Evolutionary conservation across 805 yeast species (phyloP).

Genomic region (Lachancea nothofagi): DNA sequence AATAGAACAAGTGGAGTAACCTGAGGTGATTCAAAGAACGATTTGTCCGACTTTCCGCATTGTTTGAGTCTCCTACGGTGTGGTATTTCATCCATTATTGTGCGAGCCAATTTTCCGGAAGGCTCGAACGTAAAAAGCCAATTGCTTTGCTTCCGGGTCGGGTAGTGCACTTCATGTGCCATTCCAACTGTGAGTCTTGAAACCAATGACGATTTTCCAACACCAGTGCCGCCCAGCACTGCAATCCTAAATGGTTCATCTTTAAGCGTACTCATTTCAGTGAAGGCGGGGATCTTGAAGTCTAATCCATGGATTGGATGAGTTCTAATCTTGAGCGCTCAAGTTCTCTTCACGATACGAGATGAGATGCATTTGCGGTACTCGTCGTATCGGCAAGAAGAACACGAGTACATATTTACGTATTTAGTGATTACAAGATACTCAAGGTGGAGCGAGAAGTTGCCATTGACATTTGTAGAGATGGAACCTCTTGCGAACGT

Average conservation of each 20-base stretch:
- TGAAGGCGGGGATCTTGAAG: not conserved
- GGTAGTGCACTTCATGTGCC: constrained; percentile 67
- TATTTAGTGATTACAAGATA: too few relatives aligned
- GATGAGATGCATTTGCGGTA: constrained; percentile 3
- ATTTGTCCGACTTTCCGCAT: constrained; percentile 16
- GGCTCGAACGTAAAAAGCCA: constrained; percentile 53
- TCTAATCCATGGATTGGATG: too few relatives aligned
- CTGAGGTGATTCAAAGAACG: constrained; percentile 30
- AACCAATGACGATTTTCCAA: constrained; percentile 58
- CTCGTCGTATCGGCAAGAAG: too few relatives aligned
- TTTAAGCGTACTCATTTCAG: constrained; percentile 16
- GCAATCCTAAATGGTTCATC: constrained; percentile 52
- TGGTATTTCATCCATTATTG: constrained; percentile 44
- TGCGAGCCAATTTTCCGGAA: constrained; percentile 32
- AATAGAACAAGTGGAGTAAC: constrained; percentile 28
- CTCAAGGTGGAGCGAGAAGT: too few relatives aligned
- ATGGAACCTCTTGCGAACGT: too few relatives aligned
- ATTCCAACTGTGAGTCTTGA: constrained; percentile 43
- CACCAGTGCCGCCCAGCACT: constrained; percentile 51
- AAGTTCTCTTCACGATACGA: not conserved
- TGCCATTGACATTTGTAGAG: too few relatives aligned
- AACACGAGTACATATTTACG: too few relatives aligned
- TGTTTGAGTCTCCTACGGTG: constrained; percentile 36
- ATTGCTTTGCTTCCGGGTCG: constrained; percentile 59
- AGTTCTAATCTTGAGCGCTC: too few relatives aligned